Evolutionary conservation across 106 monocot genomes (phyloP), one percentile per base, ranked within the genome.

Genomic region (Dendrobium catenatum): DNA sequence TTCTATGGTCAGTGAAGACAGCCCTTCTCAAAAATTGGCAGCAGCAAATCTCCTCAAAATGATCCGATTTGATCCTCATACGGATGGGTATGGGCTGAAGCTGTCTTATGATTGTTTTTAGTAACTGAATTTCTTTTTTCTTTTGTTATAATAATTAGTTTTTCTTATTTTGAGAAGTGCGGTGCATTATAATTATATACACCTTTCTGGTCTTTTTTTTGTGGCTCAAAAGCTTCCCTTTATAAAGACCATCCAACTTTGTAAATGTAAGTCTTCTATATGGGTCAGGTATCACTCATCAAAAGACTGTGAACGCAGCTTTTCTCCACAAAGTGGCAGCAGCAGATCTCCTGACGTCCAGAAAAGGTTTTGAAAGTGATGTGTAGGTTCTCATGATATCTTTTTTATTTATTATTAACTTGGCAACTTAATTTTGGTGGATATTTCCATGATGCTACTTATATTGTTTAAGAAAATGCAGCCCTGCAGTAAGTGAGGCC

Each of bases 31-130:
- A 27, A 70, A 70, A 70, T 11, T 15, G 37, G n/a, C 33, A 31
- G 70, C 70, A 31, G 70, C 70, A 68, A 29, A 68, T 68, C 67
- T 26, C 33, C 70, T 70, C 33, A 31, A 70, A 70, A 70, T 70
- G 37, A 31, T 70, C 13, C 3, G 17, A 70, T 70, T 70, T 15
- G 37, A 37, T 70, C 11, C 13, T 31, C 70, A 70, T 3, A 13
- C 2, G 37, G 70, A 70, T 70, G 33, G 37, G 70, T 19, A 70
- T 31, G 70, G 7, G 27, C 70, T 70, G 8, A 70, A 70, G 8
- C n/a, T 68, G n/a, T 29, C 13, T 56, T 56, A 4, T 3, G 15
- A 16, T 56, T 56, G 56, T 56, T 56, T 15, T 56, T 56, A 55
- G 3, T 19, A 56, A 56, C 3, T 22, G 10, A 61, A 61, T 61